Evolutionary conservation across 768 basidiomycete species (phyloP), one percentile per base, ranked within the genome.

Genomic region (Amanita subjunquillea): DNA sequence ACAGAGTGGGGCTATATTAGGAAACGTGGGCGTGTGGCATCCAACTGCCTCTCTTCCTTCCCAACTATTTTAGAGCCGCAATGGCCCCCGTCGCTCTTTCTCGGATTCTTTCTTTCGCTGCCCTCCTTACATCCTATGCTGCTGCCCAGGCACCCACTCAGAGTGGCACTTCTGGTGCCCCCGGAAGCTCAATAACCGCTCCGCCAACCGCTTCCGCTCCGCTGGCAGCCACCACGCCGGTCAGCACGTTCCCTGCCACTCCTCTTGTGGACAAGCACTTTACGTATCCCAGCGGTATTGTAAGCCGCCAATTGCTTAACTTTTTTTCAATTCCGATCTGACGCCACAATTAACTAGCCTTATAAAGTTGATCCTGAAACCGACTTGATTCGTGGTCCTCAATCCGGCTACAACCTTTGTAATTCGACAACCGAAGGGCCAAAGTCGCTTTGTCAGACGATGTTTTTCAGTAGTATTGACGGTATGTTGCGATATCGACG

Each of bases 391-490:
- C 63, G 71, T 45, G 71, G 71, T 17, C 53, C 67, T 12, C 85
- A 87, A 61, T 58, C 59, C 17, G 85, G 86, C 13, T 85, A 83
- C 71, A 85, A 84, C 63, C 60, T 68, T 9, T 86, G 83, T 64
- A 87, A 85, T 64, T 74, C 77, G 0, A 79, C 82, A 15, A 86
- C 85, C 0, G 71, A 84, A 62, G 73, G 70, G 57, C 79, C 76
- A 48, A 20, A 69, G 1, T 86, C 85, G 3, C 60, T 68, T 17
- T 77, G 85, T 58, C 85, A 87, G 63, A 87, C 85, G 0, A 62
- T 73, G 3, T 70, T 79, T 56, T 61, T 80, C 43, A 83, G 83
- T 68, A 65, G 68, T 50, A 64, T 83, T 22, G 77, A 75, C 43
- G 80, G 78, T 82, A 34, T 34, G 69, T 61, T 10, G 2, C 3